These are phyloP conservation scores for Trypanosoma rangeli DNA, from an alignment of 208 protist species.

Conservation along the genomic window DNA sequence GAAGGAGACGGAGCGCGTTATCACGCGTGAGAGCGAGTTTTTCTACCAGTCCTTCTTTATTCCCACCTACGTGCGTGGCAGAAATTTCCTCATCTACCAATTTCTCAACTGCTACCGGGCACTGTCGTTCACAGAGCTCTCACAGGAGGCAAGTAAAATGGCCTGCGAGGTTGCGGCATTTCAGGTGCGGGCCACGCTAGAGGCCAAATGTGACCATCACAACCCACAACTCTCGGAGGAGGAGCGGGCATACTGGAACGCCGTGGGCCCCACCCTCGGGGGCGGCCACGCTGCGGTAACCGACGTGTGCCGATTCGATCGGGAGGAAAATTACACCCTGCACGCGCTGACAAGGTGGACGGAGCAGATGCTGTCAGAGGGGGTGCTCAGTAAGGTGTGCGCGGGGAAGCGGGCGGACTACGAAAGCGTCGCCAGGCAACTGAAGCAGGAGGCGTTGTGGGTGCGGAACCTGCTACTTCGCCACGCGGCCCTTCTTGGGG, in stretches of 20 bases:
- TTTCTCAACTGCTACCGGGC: slow-evolving; percentile 65
- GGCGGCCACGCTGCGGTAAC: not conserved
- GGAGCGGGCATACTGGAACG: slow-evolving; percentile 24
- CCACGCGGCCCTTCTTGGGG: slow-evolving; percentile 39
- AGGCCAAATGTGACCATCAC: slow-evolving; percentile 48
- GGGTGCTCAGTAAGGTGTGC: slow-evolving; percentile 57
- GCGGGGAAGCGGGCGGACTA: slow-evolving; percentile 54
- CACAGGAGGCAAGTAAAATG: slow-evolving; percentile 45
- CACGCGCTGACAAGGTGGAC: slow-evolving; percentile 72
- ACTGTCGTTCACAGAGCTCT: slow-evolving; percentile 72
- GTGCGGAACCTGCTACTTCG: slow-evolving; percentile 42
- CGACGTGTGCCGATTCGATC: slow-evolving; percentile 48
- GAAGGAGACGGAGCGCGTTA: slow-evolving; percentile 88
- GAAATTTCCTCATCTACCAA: slow-evolving; percentile 86
- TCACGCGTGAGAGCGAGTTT: slow-evolving; percentile 86
- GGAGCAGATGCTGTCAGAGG: slow-evolving; percentile 49
- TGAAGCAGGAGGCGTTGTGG: slow-evolving; percentile 46
- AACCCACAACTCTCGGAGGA: slow-evolving; percentile 40
- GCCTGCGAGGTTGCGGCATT: slow-evolving; percentile 62
- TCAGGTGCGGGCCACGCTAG: slow-evolving; percentile 74
- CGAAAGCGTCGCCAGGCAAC: slow-evolving; percentile 27
- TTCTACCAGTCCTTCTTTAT: slow-evolving; percentile 91
- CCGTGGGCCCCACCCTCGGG: not conserved
- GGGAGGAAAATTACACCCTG: slow-evolving; percentile 79
- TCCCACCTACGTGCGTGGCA: slow-evolving; percentile 67